Base-by-base conservation (phyloP, 2,329 filamentous ascomycete genomes). In the Ascosphaera apis region DNA sequence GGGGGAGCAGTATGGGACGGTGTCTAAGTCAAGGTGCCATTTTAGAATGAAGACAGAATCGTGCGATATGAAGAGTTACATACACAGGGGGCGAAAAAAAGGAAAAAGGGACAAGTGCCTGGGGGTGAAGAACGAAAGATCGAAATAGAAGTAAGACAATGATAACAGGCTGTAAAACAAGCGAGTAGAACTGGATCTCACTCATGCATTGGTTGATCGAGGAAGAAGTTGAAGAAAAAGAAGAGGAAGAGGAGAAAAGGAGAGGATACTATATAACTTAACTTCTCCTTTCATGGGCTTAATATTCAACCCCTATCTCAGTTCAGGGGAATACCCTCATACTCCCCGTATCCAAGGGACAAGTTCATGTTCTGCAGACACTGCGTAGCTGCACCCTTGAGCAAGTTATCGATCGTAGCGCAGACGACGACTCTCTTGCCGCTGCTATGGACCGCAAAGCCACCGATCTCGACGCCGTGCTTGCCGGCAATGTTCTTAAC, bases 361-460 rank as follows among this genome's bases (percentile, higher is more conserved):
- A 91, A 63, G 57, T 91, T 91, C 80, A 91, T 88, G 58, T 91
- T 91, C 65, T 91, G 74, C 78, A 92, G 59, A 60, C 83, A 92
- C 55, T 92, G 84, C 8, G 84, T 92, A 4, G 80, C 80, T 37
- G 84, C 84, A 40, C 84, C 84, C 69, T 93, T 93, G 47, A 88
- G 66, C 45, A 93, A 60, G 57, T 93, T 92, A 57, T 93, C 84
- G 48, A 93, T 92, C 2, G 80, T 91, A 13, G 77, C 80, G 51
- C 84, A 91, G 42, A 95, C 70, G n/a, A 95, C 86, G 0, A 91
- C 84, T 36, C 88, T 69, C 68, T 83, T 88, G 39, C 86, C 86
- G 15, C 70, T 73, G 45, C 70, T 81, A 59, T 93, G 77, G 28
- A 93, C 82, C n/a, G 81, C 83, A 49, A 95, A 95, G 0, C 80